Evolutionary conservation across 192 early-diverging fungal species (phyloP), one percentile per base, ranked within the genome.

Genomic region (Phlyctochytrium arcticum): DNA sequence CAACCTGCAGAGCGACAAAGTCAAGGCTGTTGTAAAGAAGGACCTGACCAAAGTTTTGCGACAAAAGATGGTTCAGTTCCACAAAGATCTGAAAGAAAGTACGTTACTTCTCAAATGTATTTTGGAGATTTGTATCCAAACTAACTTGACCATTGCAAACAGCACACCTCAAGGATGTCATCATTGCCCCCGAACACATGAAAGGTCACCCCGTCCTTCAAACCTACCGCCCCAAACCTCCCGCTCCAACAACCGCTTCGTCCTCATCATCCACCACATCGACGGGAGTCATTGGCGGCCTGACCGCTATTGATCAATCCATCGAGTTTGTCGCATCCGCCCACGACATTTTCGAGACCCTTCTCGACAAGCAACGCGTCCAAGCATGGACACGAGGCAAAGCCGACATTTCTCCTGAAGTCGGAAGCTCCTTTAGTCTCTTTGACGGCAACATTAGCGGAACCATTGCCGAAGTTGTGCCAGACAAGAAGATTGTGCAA

Each of bases 381-480:
- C 62, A 74, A 4, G 80, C 78, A 27, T 98, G 95, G 95, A 90
- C 92, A 3, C 82, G 92, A 12, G 85, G 84, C 31, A 69, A 73
- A 36, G 87, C 88, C 17, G 78, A 83, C 44, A 80, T 92, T 35
- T 70, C 83, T 57, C 62, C 80, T 24, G 81, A 78, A 49, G 80
- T 81, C 30, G 89, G 89, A 21, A 60, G 76, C 23, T 57, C 67
- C 54, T 93, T 91, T 75, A 77, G 75, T 60, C 72, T 96, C 42
- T 95, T 98, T 83, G 90, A 81, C 50, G 95, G 93, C 17, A 92
- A 94, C 66, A 87, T 96, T 39, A 84, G 84, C 15, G 95, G 94
- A 26, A 81, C 77, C 62, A 77, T 91, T 56, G 70, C 82, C 32
- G 87, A 90, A 75, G 59, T 92, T 48, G 54, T 63, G 6, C 44